Percentiles rank a stretch among this genome's conserved stretches.
Conservation (phyloP, 1,284 basidiomycete genomes). For the Agroathelia rolfsii region DNA sequence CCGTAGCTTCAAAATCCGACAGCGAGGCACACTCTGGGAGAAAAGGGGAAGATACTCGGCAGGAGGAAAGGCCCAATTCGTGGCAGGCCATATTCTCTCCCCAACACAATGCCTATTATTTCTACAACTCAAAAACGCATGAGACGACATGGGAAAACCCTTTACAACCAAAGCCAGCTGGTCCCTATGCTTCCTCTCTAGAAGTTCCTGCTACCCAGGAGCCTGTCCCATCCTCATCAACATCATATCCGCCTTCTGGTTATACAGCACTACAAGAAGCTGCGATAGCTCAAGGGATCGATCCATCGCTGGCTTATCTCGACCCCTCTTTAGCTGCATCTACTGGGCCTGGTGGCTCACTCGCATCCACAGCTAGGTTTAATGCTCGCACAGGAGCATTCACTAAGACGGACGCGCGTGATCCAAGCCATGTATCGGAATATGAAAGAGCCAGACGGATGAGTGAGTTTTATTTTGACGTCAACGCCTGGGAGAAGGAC, state of each 20-base stretch:
- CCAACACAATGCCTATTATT: conserved; percentile 79
- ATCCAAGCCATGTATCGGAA: conserved; percentile 72
- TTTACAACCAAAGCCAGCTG: conserved; percentile 31
- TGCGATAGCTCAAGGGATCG: conserved; percentile 69
- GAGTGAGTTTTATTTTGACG: conserved; percentile 85
- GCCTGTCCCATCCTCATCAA: conserved; percentile 17
- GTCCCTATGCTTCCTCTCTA: conserved; percentile 13
- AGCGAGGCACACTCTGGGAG: conserved; percentile 1
- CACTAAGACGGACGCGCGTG: conserved; percentile 51
- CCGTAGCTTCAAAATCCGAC: conserved; percentile 6
- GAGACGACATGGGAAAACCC: conserved; percentile 89
- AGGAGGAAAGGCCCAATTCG: conserved; percentile 17
- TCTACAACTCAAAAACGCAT: conserved; percentile 70
- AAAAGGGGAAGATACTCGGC: conserved; percentile 7
- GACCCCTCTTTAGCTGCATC: conserved; percentile 59
- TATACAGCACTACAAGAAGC: conserved; percentile 48
- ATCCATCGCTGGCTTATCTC: conserved; percentile 74
- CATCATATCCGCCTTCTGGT: conserved; percentile 22
- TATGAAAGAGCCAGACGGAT: conserved; percentile 78
- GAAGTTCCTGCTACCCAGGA: conserved; percentile 15
- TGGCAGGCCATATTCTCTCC: conserved; percentile 88
- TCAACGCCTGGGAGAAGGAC: conserved; percentile 71
- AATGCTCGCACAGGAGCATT: conserved; percentile 81
- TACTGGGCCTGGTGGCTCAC: too few relatives aligned
- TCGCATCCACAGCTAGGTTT: conserved; percentile 61